Percentiles rank a stretch among this genome's conserved stretches.
These are phyloP conservation scores for Niebla homalea DNA, from an alignment of 495 filamentous ascomycete genomes.

Conservation along the genomic window DNA sequence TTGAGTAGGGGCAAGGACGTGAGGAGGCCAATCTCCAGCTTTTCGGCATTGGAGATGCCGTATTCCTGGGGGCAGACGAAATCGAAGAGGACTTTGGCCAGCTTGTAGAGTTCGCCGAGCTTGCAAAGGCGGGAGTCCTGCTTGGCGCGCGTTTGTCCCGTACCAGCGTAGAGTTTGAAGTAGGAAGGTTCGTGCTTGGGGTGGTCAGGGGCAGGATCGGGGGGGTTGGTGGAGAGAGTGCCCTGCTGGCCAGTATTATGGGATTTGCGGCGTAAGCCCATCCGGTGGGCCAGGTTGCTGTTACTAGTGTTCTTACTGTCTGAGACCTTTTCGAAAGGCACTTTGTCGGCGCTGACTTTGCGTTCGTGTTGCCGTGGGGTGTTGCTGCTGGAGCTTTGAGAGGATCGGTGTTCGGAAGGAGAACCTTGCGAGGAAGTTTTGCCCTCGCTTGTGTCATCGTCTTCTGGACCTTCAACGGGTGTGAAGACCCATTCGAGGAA, in stretches of 20 bases:
- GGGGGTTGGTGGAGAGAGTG: slow-evolving; percentile 19
- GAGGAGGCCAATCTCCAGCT: slow-evolving; percentile 90
- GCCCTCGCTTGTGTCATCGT: slow-evolving; percentile 30
- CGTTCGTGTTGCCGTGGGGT: slow-evolving; percentile 5
- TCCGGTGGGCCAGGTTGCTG: slow-evolving; percentile 30
- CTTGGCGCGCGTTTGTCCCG: slow-evolving; percentile 64
- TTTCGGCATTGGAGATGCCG: slow-evolving; percentile 84
- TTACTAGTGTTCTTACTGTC: slow-evolving; percentile 18
- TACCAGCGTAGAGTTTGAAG: slow-evolving; percentile 75
- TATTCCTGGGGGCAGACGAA: slow-evolving; percentile 98
- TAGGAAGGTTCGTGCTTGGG: slow-evolving; percentile 51
- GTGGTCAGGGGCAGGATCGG: slow-evolving; percentile 31
- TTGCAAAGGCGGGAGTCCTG: slow-evolving; percentile 74
- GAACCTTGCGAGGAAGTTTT: slow-evolving; percentile 23
- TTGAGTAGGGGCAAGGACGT: slow-evolving; percentile 85
- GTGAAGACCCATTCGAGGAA: slow-evolving; percentile 98
- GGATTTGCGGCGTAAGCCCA: slow-evolving; percentile 35
- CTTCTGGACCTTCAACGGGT: slow-evolving; percentile 48
- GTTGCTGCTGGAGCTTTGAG: not conserved
- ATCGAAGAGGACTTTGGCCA: slow-evolving; percentile 92
- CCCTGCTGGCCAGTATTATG: not conserved
- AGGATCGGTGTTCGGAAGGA: not conserved
- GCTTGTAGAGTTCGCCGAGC: slow-evolving; percentile 77
- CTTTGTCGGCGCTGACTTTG: slow-evolving; percentile 14
- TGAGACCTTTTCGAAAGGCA: slow-evolving; percentile 20